Base-by-base conservation (phyloP, 2,329 filamentous ascomycete species). In the Ophiosphaerella narmari region DNA sequence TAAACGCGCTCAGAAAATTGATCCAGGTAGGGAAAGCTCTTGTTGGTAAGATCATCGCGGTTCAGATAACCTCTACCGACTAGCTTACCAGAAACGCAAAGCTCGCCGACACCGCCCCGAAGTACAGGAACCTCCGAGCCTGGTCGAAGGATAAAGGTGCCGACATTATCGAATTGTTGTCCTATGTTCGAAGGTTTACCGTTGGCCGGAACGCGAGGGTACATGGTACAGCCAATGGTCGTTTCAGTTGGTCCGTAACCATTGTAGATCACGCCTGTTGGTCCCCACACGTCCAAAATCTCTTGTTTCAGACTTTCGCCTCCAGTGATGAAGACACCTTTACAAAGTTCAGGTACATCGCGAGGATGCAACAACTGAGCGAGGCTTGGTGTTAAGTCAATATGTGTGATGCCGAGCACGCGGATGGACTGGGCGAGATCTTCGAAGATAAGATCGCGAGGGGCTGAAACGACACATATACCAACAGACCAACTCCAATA, bases 401-500 rank as follows among this genome's bases (percentile, higher is more conserved):
- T 91, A 65, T 97, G 92, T 0, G 92, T 96, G 55, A 97, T 93
- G 7, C 78, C 75, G 4, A 96, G 79, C 18, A 78, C 79, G 14
- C 82, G 83, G 50, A 97, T 93, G 0, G 87, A 85, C 1, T 82
- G 82, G 1, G 88, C 80, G 13, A 97, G 78, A 62, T 97, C 90
- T 61, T 94, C 90, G 31, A 97, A 86, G 1, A 97, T 87, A 1
- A 96, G 68, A 67, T 97, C 91, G 57, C 90, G 83, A 0, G 90
- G 89, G 6, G 90, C 91, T 2, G 89, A 86, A 2, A 93, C 88
- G 0, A 97, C 82, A 4, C 88, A 87, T 23, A 97, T 91, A 1
- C 91, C 91, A 1, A 94, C 89, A 24, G 88, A 91, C 92, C 92
- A 97, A 50, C 87, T 94, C 91, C 91, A 97, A 70, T 93, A 97